Percentiles rank a stretch among this genome's conserved stretches.
These are phyloP conservation scores for Ascochyta fabae DNA, from an alignment of 2,329 filamentous ascomycete species.

Conservation along the genomic window DNA sequence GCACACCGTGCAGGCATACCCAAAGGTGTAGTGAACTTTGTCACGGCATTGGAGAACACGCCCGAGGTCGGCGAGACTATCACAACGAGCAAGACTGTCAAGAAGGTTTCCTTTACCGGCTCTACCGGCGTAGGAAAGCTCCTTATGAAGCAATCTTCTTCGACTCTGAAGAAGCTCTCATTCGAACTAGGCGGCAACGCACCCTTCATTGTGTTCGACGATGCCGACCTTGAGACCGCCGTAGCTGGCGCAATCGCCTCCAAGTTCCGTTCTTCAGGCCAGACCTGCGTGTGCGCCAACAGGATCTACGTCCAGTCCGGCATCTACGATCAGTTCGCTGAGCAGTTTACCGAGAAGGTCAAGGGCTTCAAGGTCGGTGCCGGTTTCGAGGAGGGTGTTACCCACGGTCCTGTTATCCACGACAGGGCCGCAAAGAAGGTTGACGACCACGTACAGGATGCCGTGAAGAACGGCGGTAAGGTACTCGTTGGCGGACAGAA, in stretches of 20 bases:
- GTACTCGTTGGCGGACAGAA: slow-evolving; percentile 65
- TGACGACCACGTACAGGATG: slow-evolving; percentile 46
- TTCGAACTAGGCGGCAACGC: slow-evolving; percentile 95
- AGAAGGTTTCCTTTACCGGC: slow-evolving; percentile 94
- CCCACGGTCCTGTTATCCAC: slow-evolving; percentile 86
- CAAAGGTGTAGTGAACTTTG: slow-evolving; percentile 86
- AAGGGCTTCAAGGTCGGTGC: slow-evolving; percentile 76
- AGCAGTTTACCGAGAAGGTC: slow-evolving; percentile 74
- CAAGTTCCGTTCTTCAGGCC: slow-evolving; percentile 93
- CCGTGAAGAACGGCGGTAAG: slow-evolving; percentile 41
- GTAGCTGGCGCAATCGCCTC: slow-evolving; percentile 82
- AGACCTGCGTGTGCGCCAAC: slow-evolving; percentile 87
- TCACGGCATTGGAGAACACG: slow-evolving; percentile 82
- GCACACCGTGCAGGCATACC: slow-evolving; percentile 87
- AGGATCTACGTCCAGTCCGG: slow-evolving; percentile 79
- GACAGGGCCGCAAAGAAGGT: slow-evolving; percentile 66
- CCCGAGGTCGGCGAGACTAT: slow-evolving; percentile 77
- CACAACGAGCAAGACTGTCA: slow-evolving; percentile 76
- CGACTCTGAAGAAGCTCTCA: slow-evolving; percentile 83
- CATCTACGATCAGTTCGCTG: slow-evolving; percentile 77
- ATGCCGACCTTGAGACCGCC: slow-evolving; percentile 85
- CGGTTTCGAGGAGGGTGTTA: slow-evolving; percentile 73
- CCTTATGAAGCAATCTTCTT: slow-evolving; percentile 88
- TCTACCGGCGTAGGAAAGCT: slow-evolving; percentile 70
- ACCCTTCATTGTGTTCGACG: slow-evolving; percentile 96